Evolutionary conservation across 306 rosid species (phyloP).

Genomic region (Sesbania bispinosa): DNA sequence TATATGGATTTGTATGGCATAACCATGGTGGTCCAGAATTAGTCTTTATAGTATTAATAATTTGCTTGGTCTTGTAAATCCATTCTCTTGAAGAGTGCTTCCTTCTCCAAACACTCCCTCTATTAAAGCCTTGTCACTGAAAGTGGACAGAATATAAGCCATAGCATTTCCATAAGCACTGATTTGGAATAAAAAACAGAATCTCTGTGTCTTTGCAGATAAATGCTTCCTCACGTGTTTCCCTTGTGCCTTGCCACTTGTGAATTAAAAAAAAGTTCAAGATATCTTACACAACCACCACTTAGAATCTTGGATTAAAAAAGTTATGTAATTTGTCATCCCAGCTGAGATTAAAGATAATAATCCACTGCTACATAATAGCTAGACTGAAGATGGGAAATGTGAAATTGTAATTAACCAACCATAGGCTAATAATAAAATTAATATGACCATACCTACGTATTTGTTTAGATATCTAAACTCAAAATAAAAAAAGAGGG

Average conservation of each 20-base stretch:
- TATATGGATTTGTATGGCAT: constrained; percentile 19
- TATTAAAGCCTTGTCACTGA: background rate
- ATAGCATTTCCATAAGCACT: constrained; percentile 15
- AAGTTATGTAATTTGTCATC: constrained; percentile 2
- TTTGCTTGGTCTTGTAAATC: constrained; percentile 22
- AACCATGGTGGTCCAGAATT: constrained; percentile 32
- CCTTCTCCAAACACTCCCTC: constrained; percentile 2
- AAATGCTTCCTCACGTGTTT: constrained; percentile 28
- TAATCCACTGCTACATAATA: background rate
- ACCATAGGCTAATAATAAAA: background rate
- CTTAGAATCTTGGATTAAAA: constrained; percentile 11
- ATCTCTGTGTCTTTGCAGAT: constrained; percentile 24
- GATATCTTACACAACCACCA: background rate
- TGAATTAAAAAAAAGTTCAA: constrained; percentile 8
- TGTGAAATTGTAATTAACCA: background rate
- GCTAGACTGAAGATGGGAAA: background rate
- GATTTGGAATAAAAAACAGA: constrained; percentile 18
- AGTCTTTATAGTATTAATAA: constrained; percentile 24
- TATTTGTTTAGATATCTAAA: no score
- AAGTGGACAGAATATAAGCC: constrained; percentile 30
- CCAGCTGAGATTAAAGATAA: constrained; percentile 4
- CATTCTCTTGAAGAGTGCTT: constrained; percentile 15
- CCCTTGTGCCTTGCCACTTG: constrained; percentile 29
- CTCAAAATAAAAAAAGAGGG: no score
- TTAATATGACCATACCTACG: no score